phyloP scores from a whole-genome alignment of 441 rosid species.

The Adansonia rubrostipa region DNA sequence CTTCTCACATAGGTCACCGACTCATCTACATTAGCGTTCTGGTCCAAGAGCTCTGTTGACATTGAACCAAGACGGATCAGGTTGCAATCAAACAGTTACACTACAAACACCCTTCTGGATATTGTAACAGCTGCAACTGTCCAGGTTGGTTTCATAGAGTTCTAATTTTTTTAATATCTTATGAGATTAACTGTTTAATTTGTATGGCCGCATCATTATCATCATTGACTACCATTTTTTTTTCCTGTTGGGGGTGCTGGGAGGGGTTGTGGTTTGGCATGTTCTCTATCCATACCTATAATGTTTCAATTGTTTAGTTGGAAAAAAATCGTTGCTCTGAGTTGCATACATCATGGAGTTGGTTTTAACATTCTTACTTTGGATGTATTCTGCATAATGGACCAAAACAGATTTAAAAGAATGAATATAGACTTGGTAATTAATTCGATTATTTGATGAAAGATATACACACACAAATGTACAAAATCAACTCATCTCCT shows the following conservation, averaged over 20 bases:
- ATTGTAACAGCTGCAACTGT: slow-evolving; percentile 94
- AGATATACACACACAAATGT: not conserved
- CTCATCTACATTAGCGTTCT: slow-evolving; percentile 84
- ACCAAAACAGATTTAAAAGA: not conserved
- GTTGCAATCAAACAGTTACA: slow-evolving; percentile 89
- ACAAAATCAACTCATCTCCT: not conserved
- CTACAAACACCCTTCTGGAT: slow-evolving; percentile 84
- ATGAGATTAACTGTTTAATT: no score
- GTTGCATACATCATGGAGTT: not conserved
- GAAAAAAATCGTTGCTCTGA: not conserved
- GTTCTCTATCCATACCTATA: no score
- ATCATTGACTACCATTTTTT: no score
- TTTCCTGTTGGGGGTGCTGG: no score
- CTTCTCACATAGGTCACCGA: slow-evolving; percentile 53
- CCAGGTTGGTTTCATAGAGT: slow-evolving; percentile 56
- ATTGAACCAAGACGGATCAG: slow-evolving; percentile 87
- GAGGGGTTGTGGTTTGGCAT: no score
- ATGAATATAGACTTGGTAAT: not conserved
- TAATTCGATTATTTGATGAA: not conserved
- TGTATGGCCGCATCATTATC: no score
- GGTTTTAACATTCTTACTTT: not conserved
- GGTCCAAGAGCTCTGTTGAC: slow-evolving; percentile 96
- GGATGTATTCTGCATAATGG: slow-evolving; percentile 6
- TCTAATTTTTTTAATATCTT: not conserved
- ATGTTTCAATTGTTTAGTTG: not conserved